Base-by-base conservation (phyloP, 2,329 filamentous ascomycete genomes). In the Pseudogymnoascus sp. region DNA sequence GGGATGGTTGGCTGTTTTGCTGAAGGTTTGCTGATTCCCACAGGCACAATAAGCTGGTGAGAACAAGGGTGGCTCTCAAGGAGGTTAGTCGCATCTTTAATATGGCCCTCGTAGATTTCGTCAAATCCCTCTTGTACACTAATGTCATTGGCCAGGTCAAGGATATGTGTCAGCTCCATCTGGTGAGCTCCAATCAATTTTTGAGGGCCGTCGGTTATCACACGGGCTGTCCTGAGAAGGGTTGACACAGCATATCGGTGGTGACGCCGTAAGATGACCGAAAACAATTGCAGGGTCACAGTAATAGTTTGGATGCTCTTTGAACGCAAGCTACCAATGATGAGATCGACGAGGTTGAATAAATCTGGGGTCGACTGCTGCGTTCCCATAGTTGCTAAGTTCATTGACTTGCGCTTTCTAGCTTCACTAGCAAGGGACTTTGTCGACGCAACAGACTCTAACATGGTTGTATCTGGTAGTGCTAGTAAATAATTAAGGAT, bases 401-500 rank as follows among this genome's bases (percentile, higher is more conserved):
- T 90, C 75, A 97, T 82, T 0, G 93, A 97, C 75, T 93, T 96
- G 63, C 93, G 86, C 71, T 93, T 89, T 67, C 90, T 89, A 7
- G 89, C 83, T 53, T 86, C 86, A 67, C 86, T 89, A 16, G 86
- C 79, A 37, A 61, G 59, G 5, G 59, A 61, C 26, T 61, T 42
- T n/a, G 37, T 61, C 19, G 81, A 79, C 26, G 85, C 84, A 59
- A 78, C 78, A 50, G 71, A 69, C 29, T 70, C 66, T 53, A 70
- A 68, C 47, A 79, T 67, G 6, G 77, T 72, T 1, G 76, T 72
- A 63, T 89, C 88, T 1, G 90, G 88, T 7, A 96, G 82, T 14
- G 91, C 93, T 31, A 99, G 81, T 1, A 99, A 83, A 73, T 97
- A 99, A 68, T 93, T 90, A 5, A 99, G 82, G 62, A 97, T 95